Conservation (phyloP, 176 grass and related monocot genomes). For the Carex littledalei region DNA sequence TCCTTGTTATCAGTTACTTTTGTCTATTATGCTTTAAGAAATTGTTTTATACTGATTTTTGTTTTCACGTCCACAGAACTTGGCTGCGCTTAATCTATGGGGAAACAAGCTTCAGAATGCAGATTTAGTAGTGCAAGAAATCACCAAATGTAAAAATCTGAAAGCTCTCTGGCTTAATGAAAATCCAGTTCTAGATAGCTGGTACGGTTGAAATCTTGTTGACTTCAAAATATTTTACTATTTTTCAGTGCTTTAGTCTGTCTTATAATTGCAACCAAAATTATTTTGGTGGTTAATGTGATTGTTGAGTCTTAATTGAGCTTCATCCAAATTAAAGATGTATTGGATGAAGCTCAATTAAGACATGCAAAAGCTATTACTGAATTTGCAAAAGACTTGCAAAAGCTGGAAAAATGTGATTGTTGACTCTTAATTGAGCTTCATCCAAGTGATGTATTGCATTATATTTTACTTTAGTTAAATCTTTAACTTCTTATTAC, state of each 20-base stretch:
- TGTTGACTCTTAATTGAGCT: not conserved
- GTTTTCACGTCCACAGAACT: conserved; percentile 45
- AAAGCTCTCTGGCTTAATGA: conserved; percentile 94
- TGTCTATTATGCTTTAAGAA: conserved; percentile 9
- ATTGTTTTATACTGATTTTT: conserved; percentile 10
- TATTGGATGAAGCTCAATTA: no score
- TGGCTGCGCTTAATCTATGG: conserved; percentile 90
- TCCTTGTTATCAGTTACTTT: not conserved
- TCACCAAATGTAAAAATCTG: conserved; percentile 56
- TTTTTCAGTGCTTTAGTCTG: not conserved
- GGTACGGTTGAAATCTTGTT: conserved; percentile 32
- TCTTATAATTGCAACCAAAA: conserved; percentile 1
- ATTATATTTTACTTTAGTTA: conserved; percentile 8
- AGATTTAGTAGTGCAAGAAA: conserved; percentile 55
- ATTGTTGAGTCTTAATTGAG: not conserved
- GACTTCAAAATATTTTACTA: not conserved
- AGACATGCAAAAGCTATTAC: no score
- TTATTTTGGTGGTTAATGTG: not conserved
- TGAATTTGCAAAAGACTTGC: no score
- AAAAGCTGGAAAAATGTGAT: no score
- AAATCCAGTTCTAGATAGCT: conserved; percentile 51
- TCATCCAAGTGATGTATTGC: not conserved
- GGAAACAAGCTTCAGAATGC: conserved; percentile 73
- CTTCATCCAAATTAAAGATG: no score
- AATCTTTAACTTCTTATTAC: conserved; percentile 9